Evolutionary conservation across 345 rosid species (phyloP), one percentile per base, ranked within the genome.

Genomic region (Fremontodendron californicum): DNA sequence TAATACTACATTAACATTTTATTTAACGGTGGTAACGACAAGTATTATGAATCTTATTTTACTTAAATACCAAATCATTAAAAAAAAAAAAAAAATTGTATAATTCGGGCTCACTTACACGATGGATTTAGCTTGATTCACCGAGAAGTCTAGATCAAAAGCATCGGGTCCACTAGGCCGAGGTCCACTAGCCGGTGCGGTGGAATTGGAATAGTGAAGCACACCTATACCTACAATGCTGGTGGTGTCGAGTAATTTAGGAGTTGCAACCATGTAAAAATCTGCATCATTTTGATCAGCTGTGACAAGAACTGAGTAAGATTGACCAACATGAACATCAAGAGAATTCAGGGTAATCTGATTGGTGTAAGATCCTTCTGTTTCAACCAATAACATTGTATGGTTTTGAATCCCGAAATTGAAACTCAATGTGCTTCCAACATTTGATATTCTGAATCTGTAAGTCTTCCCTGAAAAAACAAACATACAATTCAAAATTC

Each of bases 371-470:
- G 89, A 86, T 2, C 89, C 88, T 77, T 88, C 88, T 39, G 88
- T 86, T 80, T 88, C 89, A 12, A 88, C 88, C 63, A 88, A 55
- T 4, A 82, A 64, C 89, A 88, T 76, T 55, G 29, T 25, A 64
- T 88, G 91, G 54, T 84, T 81, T 62, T 84, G 85, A 74, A 86
- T 83, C 78, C 83, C 76, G 72, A 88, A 86, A 78, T 84, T 82
- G 66, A 84, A 80, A 55, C 85, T 82, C 42, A 49, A 67, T 12
- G 43, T 31, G 18, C 43, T 78, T 12, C 89, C 89, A 6, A 81
- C 85, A 15, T 86, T 86, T n/a, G 89, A 86, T 81, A 88, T 78
- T 74, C 89, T 81, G 51, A 88, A 78, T 80, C 81, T 73, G 73
- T 84, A 86, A 18, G 88, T 81, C 79, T 78, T 80, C 52, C 85